Evolutionary conservation across 306 rosid genomes (phyloP).

Genomic region (Myrica gale): DNA sequence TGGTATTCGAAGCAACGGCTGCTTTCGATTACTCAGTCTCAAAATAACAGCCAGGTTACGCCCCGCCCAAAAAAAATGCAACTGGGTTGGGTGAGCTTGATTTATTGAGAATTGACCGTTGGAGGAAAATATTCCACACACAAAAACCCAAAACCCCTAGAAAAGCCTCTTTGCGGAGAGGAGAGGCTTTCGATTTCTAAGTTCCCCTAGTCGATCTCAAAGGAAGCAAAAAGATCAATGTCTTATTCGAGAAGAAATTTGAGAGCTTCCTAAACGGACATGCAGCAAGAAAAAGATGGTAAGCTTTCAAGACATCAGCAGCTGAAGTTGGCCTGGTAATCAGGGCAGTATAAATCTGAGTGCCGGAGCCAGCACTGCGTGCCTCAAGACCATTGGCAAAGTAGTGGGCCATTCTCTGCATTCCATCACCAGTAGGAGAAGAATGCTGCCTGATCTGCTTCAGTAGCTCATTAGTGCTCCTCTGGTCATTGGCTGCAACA

Average conservation of each 20-base stretch:
- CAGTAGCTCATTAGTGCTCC: constrained; percentile 27
- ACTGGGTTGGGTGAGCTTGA: constrained; percentile 5
- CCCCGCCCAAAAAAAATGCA: too few species aligned
- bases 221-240: constrained; percentile 5
- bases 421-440: constrained; percentile 34
- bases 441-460: constrained; percentile 41
- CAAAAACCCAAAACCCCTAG: background rate
- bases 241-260: constrained; percentile 35
- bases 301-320: constrained; percentile 41
- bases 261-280: constrained; percentile 42
- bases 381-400: constrained; percentile 47
- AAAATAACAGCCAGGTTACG: too few species aligned
- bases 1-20: constrained; percentile 27
- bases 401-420: constrained; percentile 40
- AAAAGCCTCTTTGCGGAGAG: constrained; percentile 6
- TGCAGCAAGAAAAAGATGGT: constrained; percentile 37
- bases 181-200: background rate
- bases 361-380: constrained; percentile 39
- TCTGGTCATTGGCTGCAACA: constrained; percentile 32
- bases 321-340: constrained; percentile 37
- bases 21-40: background rate
- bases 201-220: background rate
- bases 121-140: constrained; percentile 25
- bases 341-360: constrained; percentile 34
- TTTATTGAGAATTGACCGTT: constrained; percentile 37